Conservation (phyloP, 176 grass and related monocot genomes). For the Thalia dealbata region DNA sequence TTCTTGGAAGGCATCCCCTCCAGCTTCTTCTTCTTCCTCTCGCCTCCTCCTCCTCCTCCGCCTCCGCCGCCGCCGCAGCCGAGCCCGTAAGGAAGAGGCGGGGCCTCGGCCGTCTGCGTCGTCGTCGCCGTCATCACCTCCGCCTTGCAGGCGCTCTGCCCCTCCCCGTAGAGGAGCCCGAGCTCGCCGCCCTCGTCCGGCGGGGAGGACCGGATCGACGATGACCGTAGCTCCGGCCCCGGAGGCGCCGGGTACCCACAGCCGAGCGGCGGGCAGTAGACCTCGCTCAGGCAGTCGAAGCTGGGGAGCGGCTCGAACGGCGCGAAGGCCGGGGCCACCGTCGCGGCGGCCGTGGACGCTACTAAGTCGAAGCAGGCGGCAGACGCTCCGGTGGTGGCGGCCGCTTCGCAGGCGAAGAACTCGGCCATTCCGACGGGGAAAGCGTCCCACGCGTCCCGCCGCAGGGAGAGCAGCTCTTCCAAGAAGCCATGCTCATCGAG, state of each 20-base stretch:
- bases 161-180: constrained; percentile 6
- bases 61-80: constrained; percentile 14
- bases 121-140: constrained; percentile 45
- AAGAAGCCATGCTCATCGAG: constrained; percentile 80
- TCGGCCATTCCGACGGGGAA: constrained; percentile 45
- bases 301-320: constrained; percentile 2
- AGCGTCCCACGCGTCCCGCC: constrained; percentile 61
- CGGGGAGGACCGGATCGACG: constrained; percentile 26
- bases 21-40: constrained; percentile 76
- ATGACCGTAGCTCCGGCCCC: constrained; percentile 36
- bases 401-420: constrained; percentile 44
- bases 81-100: neutral
- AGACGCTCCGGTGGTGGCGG: neutral
- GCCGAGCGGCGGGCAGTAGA: constrained; percentile 34
- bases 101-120: constrained; percentile 26
- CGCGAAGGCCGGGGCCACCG: neutral
- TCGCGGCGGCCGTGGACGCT: neutral
- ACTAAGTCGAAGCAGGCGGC: constrained; percentile 33
- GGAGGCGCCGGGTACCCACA: neutral
- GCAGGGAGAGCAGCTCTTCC: constrained; percentile 72
- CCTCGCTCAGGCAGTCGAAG: constrained; percentile 76
- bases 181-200: constrained; percentile 23
- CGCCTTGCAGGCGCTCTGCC: constrained; percentile 49
- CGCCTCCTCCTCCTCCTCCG: constrained; percentile 31
- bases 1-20: constrained; percentile 98